Base-by-base conservation (phyloP, 2,329 filamentous ascomycete genomes). In the Exserohilum rostratum region DNA sequence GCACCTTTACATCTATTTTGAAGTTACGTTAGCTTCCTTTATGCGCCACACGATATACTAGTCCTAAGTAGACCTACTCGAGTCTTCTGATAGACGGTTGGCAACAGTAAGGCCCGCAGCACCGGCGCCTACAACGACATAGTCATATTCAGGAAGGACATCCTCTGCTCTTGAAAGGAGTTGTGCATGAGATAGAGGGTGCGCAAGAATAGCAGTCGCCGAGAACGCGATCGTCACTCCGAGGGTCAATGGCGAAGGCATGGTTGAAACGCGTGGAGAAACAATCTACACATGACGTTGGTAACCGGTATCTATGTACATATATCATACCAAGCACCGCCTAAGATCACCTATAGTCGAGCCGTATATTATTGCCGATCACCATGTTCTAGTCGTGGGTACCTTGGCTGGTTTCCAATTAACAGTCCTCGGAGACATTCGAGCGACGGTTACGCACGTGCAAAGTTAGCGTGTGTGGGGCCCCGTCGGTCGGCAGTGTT, bases 71-170 rank as follows among this genome's bases (percentile, higher is more conserved):
- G 20, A 33, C 59, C 12, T 49, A 67, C 65, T 30, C 13, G 49
- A 29, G 34, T 67, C 43, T 39, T 70, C 67, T 13, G 66, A 65
- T 20, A 71, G 58, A 29, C 67, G 61, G 53, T 70, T 71, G 34
- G 66, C 68, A 30, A 71, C 67, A 1, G 66, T 68, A 15, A 71
- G 57, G 25, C 68, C 68, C 11, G 63, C 58, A 15, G 67, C 59
- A 18, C 67, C 67, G 15, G 56, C 68, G 29, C 68, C 68, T 30
- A 70, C 61, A 7, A 71, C 53, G 10, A 71, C 60, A 54, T 69
- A 71, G 49, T 71, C 67, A 35, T 67, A 67, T 35, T 57, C 56
- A 2, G 46, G 48, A 10, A 65, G 58, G 2, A 66, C 47, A 3
- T 59, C 40, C 9, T 59, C 53, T 10, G 64, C 44, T 42, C 50